phyloP scores from a whole-genome alignment of 2,329 filamentous ascomycete species.

The Xylaria multiplex region DNA sequence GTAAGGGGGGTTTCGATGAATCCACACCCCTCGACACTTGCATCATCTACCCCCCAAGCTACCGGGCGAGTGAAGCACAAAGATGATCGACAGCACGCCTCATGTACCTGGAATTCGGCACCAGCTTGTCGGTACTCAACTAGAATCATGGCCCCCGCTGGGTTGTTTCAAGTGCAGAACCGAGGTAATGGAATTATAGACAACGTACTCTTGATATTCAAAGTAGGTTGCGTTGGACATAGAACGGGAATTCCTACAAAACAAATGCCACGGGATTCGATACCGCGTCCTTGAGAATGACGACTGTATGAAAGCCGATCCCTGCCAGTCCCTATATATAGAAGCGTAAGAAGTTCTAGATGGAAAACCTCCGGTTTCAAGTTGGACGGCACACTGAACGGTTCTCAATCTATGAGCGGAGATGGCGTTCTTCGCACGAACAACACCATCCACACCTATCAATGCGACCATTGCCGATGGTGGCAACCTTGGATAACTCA shows the following conservation, averaged over 20 bases:
- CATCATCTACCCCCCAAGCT: conserved; percentile 29
- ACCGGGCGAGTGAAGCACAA: conserved; percentile 3
- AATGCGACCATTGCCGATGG: conserved; percentile 14
- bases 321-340: conserved; percentile 32
- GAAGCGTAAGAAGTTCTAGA: conserved; percentile 17
- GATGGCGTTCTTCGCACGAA: conserved; percentile 5
- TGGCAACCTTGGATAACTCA: conserved; percentile 7
- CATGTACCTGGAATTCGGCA: conserved; percentile 30
- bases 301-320: conserved; percentile 15
- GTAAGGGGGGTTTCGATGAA: conserved; percentile 31
- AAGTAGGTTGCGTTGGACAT: not conserved
- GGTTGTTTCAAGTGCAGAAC: conserved; percentile 1
- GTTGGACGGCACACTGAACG: conserved; percentile 18
- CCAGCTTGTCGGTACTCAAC: conserved; percentile 23
- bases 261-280: not conserved
- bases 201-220: not conserved
- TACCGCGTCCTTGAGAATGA: conserved; percentile 1
- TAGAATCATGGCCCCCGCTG: conserved; percentile 4
- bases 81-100: conserved; percentile 27
- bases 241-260: conserved; percentile 9
- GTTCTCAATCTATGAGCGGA: conserved; percentile 12
- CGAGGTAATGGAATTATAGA: not conserved
- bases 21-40: conserved; percentile 23
- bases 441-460: conserved; percentile 3
- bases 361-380: conserved; percentile 29